Percentiles rank a stretch among this genome's conserved stretches.
Conservation (phyloP, 2,329 filamentous ascomycete genomes). For the Sporothrix humicola region DNA sequence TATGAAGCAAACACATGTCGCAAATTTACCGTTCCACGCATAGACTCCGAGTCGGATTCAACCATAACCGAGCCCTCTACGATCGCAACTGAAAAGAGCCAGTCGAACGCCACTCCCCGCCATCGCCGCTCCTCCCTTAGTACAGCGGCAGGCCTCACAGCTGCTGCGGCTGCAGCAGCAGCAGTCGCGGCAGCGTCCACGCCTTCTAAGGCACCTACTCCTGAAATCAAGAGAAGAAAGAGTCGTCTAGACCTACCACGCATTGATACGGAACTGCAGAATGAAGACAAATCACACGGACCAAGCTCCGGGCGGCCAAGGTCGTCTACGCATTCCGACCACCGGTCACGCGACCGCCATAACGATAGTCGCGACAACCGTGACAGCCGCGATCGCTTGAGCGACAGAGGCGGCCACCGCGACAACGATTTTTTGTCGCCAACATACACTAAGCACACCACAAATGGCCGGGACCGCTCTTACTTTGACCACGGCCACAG, state of each 20-base stretch:
- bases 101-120: neutral
- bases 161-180: conserved; percentile 27
- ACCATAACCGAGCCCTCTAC: conserved; percentile 24
- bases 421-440: conserved; percentile 50
- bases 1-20: conserved; percentile 54
- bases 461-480: conserved; percentile 51
- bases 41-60: conserved; percentile 39
- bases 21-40: conserved; percentile 44
- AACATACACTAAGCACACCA: conserved; percentile 50
- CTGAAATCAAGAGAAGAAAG: conserved; percentile 42
- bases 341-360: conserved; percentile 41
- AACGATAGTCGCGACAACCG: conserved; percentile 42
- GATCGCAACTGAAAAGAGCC: neutral
- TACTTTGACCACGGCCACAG: conserved; percentile 45
- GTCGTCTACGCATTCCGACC: conserved; percentile 45
- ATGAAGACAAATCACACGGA: conserved; percentile 38
- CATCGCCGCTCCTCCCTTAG: neutral
- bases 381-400: conserved; percentile 39
- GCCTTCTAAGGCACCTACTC: conserved; percentile 4
- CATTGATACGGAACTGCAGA: conserved; percentile 52
- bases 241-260: conserved; percentile 53
- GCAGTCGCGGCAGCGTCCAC: neutral
- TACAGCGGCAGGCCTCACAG: neutral
- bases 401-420: conserved; percentile 36
- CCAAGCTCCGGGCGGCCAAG: conserved; percentile 42